A percentile compares a stretch with the other conserved stretches of the same genome.
Conservation (phyloP, 805 yeast genomes). For the Saccharomycopsis capsularis region DNA sequence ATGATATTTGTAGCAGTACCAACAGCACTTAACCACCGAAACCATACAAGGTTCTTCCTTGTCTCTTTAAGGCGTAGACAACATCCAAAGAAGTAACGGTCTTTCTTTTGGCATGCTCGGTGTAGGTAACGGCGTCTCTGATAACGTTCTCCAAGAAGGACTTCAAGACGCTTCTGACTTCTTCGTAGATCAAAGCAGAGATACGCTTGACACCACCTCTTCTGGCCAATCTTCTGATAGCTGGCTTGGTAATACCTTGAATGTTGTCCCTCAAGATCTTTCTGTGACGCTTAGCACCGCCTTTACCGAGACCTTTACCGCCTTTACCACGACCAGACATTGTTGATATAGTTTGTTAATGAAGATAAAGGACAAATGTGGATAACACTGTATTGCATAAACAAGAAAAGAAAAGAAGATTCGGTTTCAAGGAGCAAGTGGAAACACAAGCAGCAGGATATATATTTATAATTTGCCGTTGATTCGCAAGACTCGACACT, state of each 20-base stretch:
- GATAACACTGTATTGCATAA: too few relatives aligned
- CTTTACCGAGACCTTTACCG: constrained; percentile 99
- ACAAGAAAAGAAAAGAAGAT: too few relatives aligned
- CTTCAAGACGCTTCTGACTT: constrained; percentile 95
- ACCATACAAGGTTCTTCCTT: constrained; percentile 99
- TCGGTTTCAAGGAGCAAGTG: background rate
- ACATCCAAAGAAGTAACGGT: constrained; percentile 98
- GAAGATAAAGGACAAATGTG: too few relatives aligned
- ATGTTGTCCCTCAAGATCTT: constrained; percentile 98
- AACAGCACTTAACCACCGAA: constrained; percentile 83
- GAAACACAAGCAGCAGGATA: background rate
- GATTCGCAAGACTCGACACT: too few relatives aligned
- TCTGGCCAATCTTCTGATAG: constrained; percentile 99
- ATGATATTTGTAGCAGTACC: background rate
- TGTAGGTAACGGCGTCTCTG: constrained; percentile 98
- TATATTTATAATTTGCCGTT: too few relatives aligned
- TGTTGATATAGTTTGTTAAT: too few relatives aligned
- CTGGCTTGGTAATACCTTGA: constrained; percentile 99
- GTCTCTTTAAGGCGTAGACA: constrained; percentile 99
- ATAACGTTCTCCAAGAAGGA: constrained; percentile 94
- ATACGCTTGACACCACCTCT: constrained; percentile 99
- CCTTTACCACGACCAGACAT: constrained; percentile 99
- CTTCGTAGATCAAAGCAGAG: constrained; percentile 97
- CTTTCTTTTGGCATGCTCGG: constrained; percentile 99
- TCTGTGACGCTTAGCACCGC: constrained; percentile 99